Evolutionary conservation across 139 green algal species (phyloP), one percentile per base, ranked within the genome.

Genomic region (Micractinium sp.): DNA sequence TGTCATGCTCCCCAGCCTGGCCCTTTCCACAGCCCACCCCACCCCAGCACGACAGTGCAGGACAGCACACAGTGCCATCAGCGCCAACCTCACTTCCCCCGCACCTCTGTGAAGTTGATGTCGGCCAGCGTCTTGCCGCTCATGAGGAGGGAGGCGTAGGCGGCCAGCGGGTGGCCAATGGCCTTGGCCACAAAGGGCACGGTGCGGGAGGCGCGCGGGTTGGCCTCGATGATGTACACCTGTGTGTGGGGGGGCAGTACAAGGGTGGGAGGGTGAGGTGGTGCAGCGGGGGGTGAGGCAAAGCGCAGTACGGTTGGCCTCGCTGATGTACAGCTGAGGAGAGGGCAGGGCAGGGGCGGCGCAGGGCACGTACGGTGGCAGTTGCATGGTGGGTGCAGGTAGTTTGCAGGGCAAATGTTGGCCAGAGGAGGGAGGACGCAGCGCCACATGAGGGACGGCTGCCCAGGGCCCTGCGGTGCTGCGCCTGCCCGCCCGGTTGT

Each of bases 111-210:
- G 91, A 99, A 98, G 69, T 85, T 87, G 4, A 99, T 83, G 56
- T 99, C 96, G 22, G 93, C 22, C 73, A 99, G 96, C 1, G 94
- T 98, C 82, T 95, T 90, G 63, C 98, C 98, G 7, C 93, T 83
- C 98, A 99, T 99, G 33, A 99, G 90, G 79, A 99, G 94, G 20
- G 94, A 98, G 38, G 98, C 98, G 89, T 99, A 99, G 90, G 97
- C 98, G 75, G 97, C 98, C 60, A 99, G 95, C 22, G 98, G 98
- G 93, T 98, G 97, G 33, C 98, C 97, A 39, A 99, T 96, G 18
- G 98, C 98, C 94, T 99, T 99, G 84, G 97, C 95, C 82, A 99
- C 98, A 90, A 99, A 99, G 0, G 98, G 98, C 66, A 99, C 98
- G 25, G 98, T 99, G 76, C 98, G 93, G 0, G 96, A 99, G 0